A percentile compares a stretch with the other conserved stretches of the same genome.
phyloP scores from a whole-genome alignment of 805 yeast genomes.

The Ogataea saltuana region DNA sequence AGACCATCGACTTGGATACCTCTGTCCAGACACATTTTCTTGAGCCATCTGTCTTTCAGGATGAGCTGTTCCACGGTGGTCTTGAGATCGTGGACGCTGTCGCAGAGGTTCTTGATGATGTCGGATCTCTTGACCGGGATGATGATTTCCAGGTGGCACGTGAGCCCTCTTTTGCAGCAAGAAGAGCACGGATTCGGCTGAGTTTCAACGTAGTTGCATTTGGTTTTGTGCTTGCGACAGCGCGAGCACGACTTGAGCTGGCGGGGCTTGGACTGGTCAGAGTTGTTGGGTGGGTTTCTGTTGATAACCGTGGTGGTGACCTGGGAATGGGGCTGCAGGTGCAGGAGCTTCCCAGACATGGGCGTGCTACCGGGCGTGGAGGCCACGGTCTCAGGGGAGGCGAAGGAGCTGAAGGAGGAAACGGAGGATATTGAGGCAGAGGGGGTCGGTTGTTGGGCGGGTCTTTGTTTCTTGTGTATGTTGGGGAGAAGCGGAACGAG shows the following conservation, averaged over 20 bases:
- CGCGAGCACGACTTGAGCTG: conserved; percentile 59
- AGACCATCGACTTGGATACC: conserved; percentile 36
- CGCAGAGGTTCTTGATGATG: conserved; percentile 38
- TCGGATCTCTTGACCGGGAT: conserved; percentile 51
- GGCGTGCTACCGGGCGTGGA: no score
- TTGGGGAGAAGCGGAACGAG: conserved; percentile 32
- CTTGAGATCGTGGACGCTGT: conserved; percentile 35
- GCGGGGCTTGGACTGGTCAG: conserved; percentile 39
- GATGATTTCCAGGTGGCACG: conserved; percentile 57
- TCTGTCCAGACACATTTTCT: conserved; percentile 24
- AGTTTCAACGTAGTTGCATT: conserved; percentile 56
- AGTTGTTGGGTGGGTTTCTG: conserved; percentile 21
- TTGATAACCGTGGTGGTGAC: conserved; percentile 26
- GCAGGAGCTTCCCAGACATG: no score
- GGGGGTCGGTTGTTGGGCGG: neutral
- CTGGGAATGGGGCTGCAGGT: neutral
- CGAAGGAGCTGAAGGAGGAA: no score
- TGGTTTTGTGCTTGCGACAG: conserved; percentile 66
- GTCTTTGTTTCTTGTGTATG: conserved; percentile 18
- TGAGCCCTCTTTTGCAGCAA: conserved; percentile 51
- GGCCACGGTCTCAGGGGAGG: no score
- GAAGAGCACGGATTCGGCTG: conserved; percentile 58
- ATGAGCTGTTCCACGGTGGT: conserved; percentile 32
- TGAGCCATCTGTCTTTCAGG: conserved; percentile 28
- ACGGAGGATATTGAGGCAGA: no score